A percentile compares a stretch with the other conserved stretches of the same genome.
These are phyloP conservation scores for Penicilliopsis zonata DNA, from an alignment of 495 filamentous ascomycete species.

Conservation along the genomic window DNA sequence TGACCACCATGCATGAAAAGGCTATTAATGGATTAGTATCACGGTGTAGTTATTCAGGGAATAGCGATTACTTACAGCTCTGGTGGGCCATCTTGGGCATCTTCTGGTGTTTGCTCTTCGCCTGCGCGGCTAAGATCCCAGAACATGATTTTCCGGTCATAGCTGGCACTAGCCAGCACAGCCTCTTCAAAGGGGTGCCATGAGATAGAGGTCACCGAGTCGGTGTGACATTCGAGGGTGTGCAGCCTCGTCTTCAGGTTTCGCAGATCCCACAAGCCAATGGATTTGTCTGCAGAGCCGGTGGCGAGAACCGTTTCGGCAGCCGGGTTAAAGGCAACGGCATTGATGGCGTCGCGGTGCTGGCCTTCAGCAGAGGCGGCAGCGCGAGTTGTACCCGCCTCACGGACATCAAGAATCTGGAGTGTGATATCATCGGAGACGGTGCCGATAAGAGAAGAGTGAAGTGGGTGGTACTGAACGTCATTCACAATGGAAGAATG, in stretches of 20 bases:
- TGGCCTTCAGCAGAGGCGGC: conserved; percentile 54
- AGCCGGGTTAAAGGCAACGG: conserved; percentile 82
- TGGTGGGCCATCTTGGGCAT: conserved; percentile 91
- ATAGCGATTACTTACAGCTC: conserved; percentile 58
- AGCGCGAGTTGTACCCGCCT: conserved; percentile 43
- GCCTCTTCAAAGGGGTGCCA: conserved; percentile 89
- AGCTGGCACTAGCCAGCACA: conserved; percentile 80
- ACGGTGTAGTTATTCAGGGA: no score
- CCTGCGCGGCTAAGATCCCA: conserved; percentile 90
- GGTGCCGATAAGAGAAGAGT: conserved; percentile 70
- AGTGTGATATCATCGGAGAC: conserved; percentile 93
- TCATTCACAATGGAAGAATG: conserved; percentile 91
- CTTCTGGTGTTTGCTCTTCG: conserved; percentile 88
- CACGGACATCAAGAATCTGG: conserved; percentile 78
- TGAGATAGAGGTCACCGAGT: conserved; percentile 77
- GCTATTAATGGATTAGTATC: conserved; percentile 23
- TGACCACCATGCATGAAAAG: conserved; percentile 99
- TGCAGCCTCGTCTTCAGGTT: conserved; percentile 80
- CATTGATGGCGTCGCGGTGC: conserved; percentile 89
- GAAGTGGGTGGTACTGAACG: conserved; percentile 83
- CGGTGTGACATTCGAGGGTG: conserved; percentile 70
- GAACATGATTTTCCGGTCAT: conserved; percentile 87
- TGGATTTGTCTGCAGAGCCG: conserved; percentile 86
- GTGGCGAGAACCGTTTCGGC: conserved; percentile 81
- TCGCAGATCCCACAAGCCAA: conserved; percentile 90